Percentiles rank a stretch among this genome's conserved stretches.
phyloP scores from a whole-genome alignment of 129 eudicot genomes.

The Chrysanthemum makinoi region DNA sequence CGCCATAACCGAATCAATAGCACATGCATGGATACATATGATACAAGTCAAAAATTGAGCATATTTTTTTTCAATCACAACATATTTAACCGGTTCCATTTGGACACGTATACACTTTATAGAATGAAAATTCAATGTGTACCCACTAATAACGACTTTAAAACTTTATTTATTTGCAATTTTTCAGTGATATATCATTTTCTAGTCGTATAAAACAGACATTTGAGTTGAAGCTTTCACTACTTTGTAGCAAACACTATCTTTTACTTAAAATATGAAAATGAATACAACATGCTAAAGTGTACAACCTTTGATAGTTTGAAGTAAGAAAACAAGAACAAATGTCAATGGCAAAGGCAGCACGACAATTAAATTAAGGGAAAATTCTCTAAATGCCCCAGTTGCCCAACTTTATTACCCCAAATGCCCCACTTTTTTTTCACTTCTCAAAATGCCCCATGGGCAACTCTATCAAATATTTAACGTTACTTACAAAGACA shows the following conservation, averaged over 20 bases:
- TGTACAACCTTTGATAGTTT: background rate
- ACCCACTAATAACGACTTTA: background rate
- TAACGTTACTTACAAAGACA: no score
- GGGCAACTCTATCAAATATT: no score
- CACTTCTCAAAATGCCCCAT: no score
- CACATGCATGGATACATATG: no score
- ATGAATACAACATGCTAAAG: background rate
- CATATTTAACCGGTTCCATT: no score
- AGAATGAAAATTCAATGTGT: background rate
- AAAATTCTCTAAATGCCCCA: no score
- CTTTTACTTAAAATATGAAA: background rate
- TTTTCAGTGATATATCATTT: background rate
- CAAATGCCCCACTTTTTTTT: no score
- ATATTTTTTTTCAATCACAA: no score
- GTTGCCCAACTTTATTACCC: no score
- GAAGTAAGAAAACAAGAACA: slow-evolving; percentile 13
- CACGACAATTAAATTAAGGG: slow-evolving; percentile 3
- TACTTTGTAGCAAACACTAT: background rate
- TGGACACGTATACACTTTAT: no score
- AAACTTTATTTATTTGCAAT: background rate
- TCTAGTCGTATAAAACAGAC: background rate
- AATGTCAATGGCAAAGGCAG: slow-evolving; percentile 22
- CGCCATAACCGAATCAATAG: no score
- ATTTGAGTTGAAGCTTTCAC: background rate
- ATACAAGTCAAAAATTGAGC: no score